Evolutionary conservation across 23 red algal species (phyloP).

Genomic region (Gracilaria gracilis): DNA sequence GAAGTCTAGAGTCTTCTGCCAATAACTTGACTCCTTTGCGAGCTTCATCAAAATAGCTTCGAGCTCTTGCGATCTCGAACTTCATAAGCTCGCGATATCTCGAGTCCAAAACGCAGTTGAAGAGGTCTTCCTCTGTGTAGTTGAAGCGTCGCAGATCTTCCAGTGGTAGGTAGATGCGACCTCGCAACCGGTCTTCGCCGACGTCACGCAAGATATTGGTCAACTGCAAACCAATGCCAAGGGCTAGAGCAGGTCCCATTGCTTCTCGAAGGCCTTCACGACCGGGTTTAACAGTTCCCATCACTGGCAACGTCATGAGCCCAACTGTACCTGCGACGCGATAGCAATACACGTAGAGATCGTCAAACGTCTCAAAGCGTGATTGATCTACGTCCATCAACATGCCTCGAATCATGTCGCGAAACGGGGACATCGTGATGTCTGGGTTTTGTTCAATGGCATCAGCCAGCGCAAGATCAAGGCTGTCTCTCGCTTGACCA

Average conservation of each 20-base stretch:
- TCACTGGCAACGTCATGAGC: conserved; percentile 95
- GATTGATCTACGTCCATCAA: conserved; percentile 91
- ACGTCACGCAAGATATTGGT: conserved; percentile 98
- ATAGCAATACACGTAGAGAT: conserved; percentile 98
- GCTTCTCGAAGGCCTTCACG: conserved; percentile 74
- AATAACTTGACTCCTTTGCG: conserved; percentile 79
- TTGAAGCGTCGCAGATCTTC: conserved; percentile 92
- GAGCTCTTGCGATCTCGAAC: conserved; percentile 94
- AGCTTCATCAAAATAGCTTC: conserved; percentile 86
- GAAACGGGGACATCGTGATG: conserved; percentile 78
- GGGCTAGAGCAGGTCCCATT: conserved; percentile 75
- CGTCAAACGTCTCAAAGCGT: conserved; percentile 92
- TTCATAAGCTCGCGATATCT: conserved; percentile 87
- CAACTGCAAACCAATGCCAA: conserved; percentile 92
- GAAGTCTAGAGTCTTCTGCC: conserved; percentile 77
- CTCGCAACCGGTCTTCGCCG: conserved; percentile 93
- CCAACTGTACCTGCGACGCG: conserved; percentile 98
- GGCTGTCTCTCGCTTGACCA: conserved; percentile 75
- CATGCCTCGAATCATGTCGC: conserved; percentile 99
- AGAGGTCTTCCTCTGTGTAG: conserved; percentile 85
- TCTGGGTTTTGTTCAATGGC: conserved; percentile 58
- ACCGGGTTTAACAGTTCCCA: conserved; percentile 71
- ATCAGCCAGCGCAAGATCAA: conserved; percentile 91
- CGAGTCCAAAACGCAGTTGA: conserved; percentile 87
- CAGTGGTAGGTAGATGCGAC: conserved; percentile 92